Evolutionary conservation across 805 yeast genomes (phyloP).

Genomic region (Wickerhamomyces subpelliculosus): DNA sequence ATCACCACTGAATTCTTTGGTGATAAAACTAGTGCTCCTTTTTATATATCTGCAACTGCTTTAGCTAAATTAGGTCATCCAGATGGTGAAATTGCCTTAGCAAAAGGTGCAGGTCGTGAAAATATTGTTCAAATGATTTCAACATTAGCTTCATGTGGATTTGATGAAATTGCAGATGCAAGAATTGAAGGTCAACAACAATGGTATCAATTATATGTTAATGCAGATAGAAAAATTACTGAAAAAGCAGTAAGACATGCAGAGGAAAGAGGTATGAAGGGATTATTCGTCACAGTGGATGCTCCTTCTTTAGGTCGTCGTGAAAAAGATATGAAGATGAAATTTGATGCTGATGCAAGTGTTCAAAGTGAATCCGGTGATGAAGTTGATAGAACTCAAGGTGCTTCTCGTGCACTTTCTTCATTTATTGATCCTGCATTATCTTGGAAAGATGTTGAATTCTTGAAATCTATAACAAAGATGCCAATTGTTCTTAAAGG

Average conservation of each 20-base stretch:
- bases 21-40: slow-evolving; percentile 61
- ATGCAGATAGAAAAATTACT: slow-evolving; percentile 64
- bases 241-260: slow-evolving; percentile 60
- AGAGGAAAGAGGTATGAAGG: slow-evolving; percentile 68
- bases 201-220: slow-evolving; percentile 87
- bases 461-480: slow-evolving; percentile 47
- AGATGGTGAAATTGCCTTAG: slow-evolving; percentile 84
- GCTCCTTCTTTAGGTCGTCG: slow-evolving; percentile 90
- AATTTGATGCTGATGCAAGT: slow-evolving; percentile 42
- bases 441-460: slow-evolving; percentile 57
- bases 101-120: slow-evolving; percentile 73
- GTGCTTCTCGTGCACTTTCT: slow-evolving; percentile 85
- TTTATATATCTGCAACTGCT: slow-evolving; percentile 89
- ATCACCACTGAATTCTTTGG: slow-evolving; percentile 71
- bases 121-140: slow-evolving; percentile 85
- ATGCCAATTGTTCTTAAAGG: slow-evolving; percentile 75
- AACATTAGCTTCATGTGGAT: slow-evolving; percentile 81
- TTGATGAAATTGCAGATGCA: slow-evolving; percentile 77
- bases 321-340: slow-evolving; percentile 77
- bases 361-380: slow-evolving; percentile 42
- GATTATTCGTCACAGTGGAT: slow-evolving; percentile 84
- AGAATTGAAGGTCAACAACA: slow-evolving; percentile 62
- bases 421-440: slow-evolving; percentile 71
- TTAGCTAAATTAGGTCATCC: slow-evolving; percentile 87
- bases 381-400: slow-evolving; percentile 59